These are phyloP conservation scores for Solanum lignicaule DNA, from an alignment of 257 asterid genomes.

Conservation along the genomic window DNA sequence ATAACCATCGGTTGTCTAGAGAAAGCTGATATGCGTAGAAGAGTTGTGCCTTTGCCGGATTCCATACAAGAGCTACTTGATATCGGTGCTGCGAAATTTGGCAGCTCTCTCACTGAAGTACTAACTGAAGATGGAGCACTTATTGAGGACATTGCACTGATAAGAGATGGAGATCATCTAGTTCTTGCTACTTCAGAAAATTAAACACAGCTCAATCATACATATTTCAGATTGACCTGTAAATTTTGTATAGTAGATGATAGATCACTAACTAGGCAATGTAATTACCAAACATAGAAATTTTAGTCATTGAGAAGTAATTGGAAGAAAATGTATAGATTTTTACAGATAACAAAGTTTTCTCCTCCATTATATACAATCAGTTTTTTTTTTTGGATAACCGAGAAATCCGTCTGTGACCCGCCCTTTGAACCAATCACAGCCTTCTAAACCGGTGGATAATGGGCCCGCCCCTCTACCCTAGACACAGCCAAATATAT, in stretches of 20 bases:
- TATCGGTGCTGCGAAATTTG: conserved; percentile 44
- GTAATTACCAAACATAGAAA: not conserved
- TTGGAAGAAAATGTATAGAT: not conserved
- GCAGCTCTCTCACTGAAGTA: conserved; percentile 30
- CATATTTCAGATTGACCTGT: not conserved
- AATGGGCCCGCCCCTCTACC: too few species aligned
- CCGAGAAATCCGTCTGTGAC: too few species aligned
- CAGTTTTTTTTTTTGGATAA: too few species aligned
- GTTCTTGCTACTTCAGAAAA: conserved; percentile 21
- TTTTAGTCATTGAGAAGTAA: not conserved
- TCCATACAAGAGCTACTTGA: conserved; percentile 47
- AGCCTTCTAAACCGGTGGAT: too few species aligned
- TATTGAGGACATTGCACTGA: conserved; percentile 39
- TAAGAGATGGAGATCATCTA: conserved; percentile 74
- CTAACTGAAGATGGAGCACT: conserved; percentile 41
- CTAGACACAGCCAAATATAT: not conserved
- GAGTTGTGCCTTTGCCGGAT: conserved; percentile 40
- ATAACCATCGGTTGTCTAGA: conserved; percentile 38
- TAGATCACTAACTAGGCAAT: not conserved
- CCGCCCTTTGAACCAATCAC: too few species aligned
- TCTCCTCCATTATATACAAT: not conserved
- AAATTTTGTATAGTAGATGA: not conserved
- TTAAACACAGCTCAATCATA: not conserved
- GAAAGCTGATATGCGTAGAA: conserved; percentile 23
- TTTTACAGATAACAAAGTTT: not conserved